A percentile compares a stretch with the other conserved stretches of the same genome.
Conservation (phyloP, 495 filamentous ascomycete genomes). For the Neurospora sp. region DNA sequence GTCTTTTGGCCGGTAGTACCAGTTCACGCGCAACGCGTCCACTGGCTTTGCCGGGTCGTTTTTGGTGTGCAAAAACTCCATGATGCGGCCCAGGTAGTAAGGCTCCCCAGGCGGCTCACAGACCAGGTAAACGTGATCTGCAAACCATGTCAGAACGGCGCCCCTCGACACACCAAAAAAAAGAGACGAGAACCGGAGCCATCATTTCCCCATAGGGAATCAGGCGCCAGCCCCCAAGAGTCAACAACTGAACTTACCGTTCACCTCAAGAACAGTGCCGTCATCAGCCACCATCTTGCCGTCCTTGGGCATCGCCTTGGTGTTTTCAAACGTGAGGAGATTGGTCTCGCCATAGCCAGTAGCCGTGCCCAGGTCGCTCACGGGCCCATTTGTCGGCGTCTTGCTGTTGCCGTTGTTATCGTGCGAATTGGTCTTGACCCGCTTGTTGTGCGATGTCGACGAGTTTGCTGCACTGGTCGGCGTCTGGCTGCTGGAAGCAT, state of each 20-base stretch:
- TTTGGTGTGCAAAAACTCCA: constrained; percentile 86
- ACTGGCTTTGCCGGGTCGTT: constrained; percentile 63
- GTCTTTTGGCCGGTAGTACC: constrained; percentile 95
- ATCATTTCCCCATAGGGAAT: not conserved
- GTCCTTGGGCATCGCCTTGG: constrained; percentile 56
- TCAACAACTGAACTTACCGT: constrained; percentile 55
- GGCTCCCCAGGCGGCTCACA: constrained; percentile 97
- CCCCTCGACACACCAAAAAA: not conserved
- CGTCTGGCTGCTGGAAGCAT: constrained; percentile 36
- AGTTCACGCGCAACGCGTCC: constrained; percentile 86
- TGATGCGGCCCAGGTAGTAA: constrained; percentile 93
- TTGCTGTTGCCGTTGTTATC: constrained; percentile 25
- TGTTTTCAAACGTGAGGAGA: constrained; percentile 76
- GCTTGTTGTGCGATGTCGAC: constrained; percentile 22
- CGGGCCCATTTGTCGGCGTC: constrained; percentile 20
- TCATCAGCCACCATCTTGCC: constrained; percentile 82
- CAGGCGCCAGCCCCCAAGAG: not conserved
- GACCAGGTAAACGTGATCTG: constrained; percentile 94
- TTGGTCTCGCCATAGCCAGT: constrained; percentile 49
- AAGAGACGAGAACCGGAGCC: constrained; percentile 3
- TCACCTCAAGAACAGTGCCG: constrained; percentile 68
- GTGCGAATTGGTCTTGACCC: constrained; percentile 32
- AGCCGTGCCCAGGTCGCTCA: constrained; percentile 6
- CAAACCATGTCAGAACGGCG: constrained; percentile 20
- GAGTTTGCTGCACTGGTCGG: constrained; percentile 24